Evolutionary conservation across 805 yeast species (phyloP), one percentile per base, ranked within the genome.

Genomic region (Teunomyces gatunensis): DNA sequence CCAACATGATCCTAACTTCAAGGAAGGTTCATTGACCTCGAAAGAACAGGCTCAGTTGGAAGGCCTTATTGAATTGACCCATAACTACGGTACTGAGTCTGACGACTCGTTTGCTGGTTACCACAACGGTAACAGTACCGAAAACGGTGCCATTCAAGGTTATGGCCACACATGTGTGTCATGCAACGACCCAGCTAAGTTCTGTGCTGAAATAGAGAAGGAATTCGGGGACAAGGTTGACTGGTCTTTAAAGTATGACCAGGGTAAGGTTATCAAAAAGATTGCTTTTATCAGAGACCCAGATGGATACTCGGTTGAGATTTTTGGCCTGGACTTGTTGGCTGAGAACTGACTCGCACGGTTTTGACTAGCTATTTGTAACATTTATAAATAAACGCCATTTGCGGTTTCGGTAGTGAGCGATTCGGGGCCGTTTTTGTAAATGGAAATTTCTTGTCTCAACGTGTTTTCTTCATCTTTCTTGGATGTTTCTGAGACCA

Each of bases 11-110:
- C 57, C 71, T 9, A 63, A 58, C 9, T 74, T 68, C 57, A 61
- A 70, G 55, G 83, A 77, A 47, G 74, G 75, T 37, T 47, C 58
- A n/a, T 68, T 74, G 47, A 54, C 62, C 3, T 58, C 47, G 29
- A 53, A 46, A 2, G 55, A 57, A 2, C 77, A 73, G 54, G 65
- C 77, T 5, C 44, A 55, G 44, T 70, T 83, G 50, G 89, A 88
- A 63, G 84, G 92, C 17, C 68, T 94, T 10, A 66, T 94, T 47
- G 99, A 94, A 69, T 76, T 94, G 62, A 92, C 98, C 41, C 92
- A 89, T 71, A 94, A 94, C 72, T 92, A 89, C 85, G 99, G 98
- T 18, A 89, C 97, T 18, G 99, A 94, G 64, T 60, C 70, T 17
- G 96, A 92, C 52, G 75, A 78, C 13, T 75, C 77, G 4, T 88